Base-by-base conservation (phyloP, 257 asterid genomes). In the Solanum commersonii region DNA sequence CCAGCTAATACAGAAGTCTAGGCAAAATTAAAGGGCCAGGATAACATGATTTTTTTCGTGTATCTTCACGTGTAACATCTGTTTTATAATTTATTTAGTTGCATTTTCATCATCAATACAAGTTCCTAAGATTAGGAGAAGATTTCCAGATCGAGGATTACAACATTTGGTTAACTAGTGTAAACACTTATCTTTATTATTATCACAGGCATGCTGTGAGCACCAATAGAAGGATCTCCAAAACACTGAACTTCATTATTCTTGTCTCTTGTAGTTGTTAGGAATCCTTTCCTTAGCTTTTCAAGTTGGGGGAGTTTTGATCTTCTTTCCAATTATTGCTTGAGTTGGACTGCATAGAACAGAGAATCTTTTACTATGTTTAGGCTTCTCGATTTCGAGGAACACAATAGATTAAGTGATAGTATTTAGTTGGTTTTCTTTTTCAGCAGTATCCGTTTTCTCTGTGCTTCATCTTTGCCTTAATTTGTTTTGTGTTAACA, bases 401-500 rank as follows among this genome's bases (percentile, higher is more conserved):
- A 71, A 31, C 78, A 31, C 35, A 71, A 29, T 16, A 71, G 42
- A 71, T 31, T 71, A 29, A 68, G 42, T 71, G 40, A 16, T 31
- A 31, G 40, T 82, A 46, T 49, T 82, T 49, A 49, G 70, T 49
- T 49, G 42, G 70, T 29, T 82, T 15, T 49, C 67, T 31, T 49
- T 79, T 82, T 79, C 63, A 52, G 85, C 70, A 82, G 68, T 82
- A 49, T 82, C 56, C 20, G 8, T 49, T 46, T 29, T 34, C 85
- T 82, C 12, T 49, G 18, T 29, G 29, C 70, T 49, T 82, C 85
- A 82, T 82, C 44, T 81, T 81, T 46, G 67, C 76, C 84, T 86
- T 20, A 31, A 52, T 46, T 44, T 46, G 37, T 82, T 82, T 89
- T 91, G 63, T 92, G 72, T 89, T 84, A 88, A 40, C 93, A 95